Conservation (phyloP, 2,329 filamentous ascomycete species). For the Acarospora socialis region DNA sequence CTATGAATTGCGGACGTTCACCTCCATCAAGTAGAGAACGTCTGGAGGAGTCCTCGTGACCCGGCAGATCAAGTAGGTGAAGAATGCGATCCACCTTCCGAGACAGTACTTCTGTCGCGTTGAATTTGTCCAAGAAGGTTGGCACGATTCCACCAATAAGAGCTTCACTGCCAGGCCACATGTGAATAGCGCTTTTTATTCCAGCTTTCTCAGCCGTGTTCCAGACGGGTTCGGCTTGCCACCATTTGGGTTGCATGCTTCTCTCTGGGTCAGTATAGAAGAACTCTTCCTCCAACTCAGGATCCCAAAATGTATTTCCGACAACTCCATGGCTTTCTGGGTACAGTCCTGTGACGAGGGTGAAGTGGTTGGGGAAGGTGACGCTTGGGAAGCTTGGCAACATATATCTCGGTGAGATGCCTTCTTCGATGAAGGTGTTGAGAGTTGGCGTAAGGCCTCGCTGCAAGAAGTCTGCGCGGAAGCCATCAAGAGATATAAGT, state of each 20-base stretch:
- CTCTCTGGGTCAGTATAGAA: conserved; percentile 65
- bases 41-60: conserved; percentile 52
- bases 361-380: conserved; percentile 95
- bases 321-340: conserved; percentile 89
- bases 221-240: conserved; percentile 85
- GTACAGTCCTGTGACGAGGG: conserved; percentile 78
- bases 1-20: conserved; percentile 70
- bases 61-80: conserved; percentile 71
- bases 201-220: conserved; percentile 75
- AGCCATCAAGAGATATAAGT: conserved; percentile 86
- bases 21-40: no score
- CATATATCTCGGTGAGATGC: conserved; percentile 87
- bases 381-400: conserved; percentile 87
- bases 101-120: conserved; percentile 57
- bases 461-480: conserved; percentile 83
- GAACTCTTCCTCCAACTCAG: conserved; percentile 61
- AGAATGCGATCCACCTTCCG: conserved; percentile 69
- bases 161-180: conserved; percentile 97
- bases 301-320: conserved; percentile 91
- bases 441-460: conserved; percentile 72
- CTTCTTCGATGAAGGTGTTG: conserved; percentile 61
- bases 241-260: conserved; percentile 82
- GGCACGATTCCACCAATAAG: conserved; percentile 63
- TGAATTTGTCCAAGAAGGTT: conserved; percentile 71
- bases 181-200: conserved; percentile 71